phyloP scores from a whole-genome alignment of 371 early-diverging fungal genomes.

The Nosema muscidifuracis region DNA sequence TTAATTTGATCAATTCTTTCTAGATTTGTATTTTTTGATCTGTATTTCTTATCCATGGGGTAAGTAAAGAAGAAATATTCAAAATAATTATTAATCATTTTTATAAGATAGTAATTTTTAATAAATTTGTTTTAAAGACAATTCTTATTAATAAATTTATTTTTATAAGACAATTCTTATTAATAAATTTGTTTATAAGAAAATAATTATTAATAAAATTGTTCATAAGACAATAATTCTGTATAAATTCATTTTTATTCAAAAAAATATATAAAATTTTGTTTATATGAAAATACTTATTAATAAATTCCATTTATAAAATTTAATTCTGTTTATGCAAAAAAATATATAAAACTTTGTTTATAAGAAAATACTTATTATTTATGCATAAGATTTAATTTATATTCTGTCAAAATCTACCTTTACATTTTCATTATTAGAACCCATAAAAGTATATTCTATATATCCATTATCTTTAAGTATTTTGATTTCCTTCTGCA shows the following conservation, averaged over 20 bases:
- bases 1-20: slow-evolving; percentile 42
- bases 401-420: slow-evolving; percentile 44
- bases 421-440: slow-evolving; percentile 6
- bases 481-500: slow-evolving; percentile 86
- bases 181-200: neutral
- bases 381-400: neutral
- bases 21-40: slow-evolving; percentile 12
- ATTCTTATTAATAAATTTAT: neutral
- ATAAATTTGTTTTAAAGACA: neutral
- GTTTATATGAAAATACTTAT: neutral
- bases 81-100: neutral
- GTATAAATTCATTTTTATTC: neutral
- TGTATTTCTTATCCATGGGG: slow-evolving; percentile 37
- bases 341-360: neutral
- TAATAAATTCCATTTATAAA: neutral
- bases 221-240: neutral
- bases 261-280: neutral
- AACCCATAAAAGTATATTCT: slow-evolving; percentile 67
- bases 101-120: neutral
- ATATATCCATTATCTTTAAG: slow-evolving; percentile 86
- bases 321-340: neutral
- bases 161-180: neutral
- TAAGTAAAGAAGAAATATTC: neutral
- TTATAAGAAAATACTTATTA: neutral
- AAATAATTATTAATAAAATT: neutral